Evolutionary conservation across 2,329 filamentous ascomycete species (phyloP), one percentile per base, ranked within the genome.

Genomic region (Fusarium sp.): DNA sequence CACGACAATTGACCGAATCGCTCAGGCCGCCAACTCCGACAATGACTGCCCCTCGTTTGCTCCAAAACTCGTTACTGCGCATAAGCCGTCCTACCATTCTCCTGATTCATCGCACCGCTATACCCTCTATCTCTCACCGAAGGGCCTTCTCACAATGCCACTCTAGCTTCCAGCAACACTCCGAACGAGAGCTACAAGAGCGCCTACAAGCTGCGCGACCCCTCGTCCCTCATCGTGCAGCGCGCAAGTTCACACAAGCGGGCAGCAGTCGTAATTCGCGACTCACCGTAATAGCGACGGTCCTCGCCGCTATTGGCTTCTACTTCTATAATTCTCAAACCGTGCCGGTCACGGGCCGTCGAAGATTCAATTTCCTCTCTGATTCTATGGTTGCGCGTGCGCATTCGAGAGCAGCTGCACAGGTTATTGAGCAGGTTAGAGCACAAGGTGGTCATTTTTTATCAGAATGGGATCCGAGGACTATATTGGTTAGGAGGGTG

Each of bases 281-380:
- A 79, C 81, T 59, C 32, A 79, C 87, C 17, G 77, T 85, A 18
- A 70, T 82, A 2, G 66, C 82, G 17, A 82, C 83, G 32, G 78
- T 83, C 18, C 75, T 80, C n/a, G 83, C 81, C 45, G 87, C 86
- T 7, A 75, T 84, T 3, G 77, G 78, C 12, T 90, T 94, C 78
- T 94, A 94, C 82, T 83, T 90, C 60, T 85, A 82, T 77, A 91
- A 94, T 77, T 83, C 93, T 44, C 91, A 95, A 79, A 87, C 87
- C 35, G 92, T 95, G 17, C 92, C 92, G 4, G 87, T 94, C 10
- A 92, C 90, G 8, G 91, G 91, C 0, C 88, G 93, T 12, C 85
- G 85, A 74, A 87, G 93, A 38, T 95, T 95, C 86, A 95, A 94
- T 79, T 83, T 84, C 26, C 79, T 84, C 9, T 89, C 93, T 57